Evolutionary conservation across 2,329 filamentous ascomycete species (phyloP), one percentile per base, ranked within the genome.

Genomic region (Atkinsonella hypoxylon): DNA sequence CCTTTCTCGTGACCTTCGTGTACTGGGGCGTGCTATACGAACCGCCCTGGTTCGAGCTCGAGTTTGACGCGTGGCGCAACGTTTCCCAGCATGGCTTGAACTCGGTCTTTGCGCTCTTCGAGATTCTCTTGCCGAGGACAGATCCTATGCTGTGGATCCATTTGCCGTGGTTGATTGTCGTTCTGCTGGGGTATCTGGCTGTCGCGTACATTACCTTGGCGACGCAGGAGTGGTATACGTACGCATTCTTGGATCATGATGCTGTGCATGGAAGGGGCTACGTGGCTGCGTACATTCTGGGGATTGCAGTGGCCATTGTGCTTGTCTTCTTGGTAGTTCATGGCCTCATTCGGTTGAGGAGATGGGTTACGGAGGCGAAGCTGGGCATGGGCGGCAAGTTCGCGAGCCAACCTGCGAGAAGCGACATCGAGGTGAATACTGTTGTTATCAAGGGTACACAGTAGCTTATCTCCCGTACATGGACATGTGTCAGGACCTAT

Each of bases 71-170:
- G 12, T 88, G 82, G 81, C 73, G 68, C 58, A 85, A 87, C 63
- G 70, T 87, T 57, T 86, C 83, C 40, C 76, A 87, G 65, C 89
- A 95, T 67, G 83, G 72, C 18, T 68, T 94, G 49, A 94, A 94
- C 70, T 76, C 78, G 45, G 63, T 74, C 48, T 89, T 87, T 63
- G 85, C 85, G 1, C 70, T 90, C n/a, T 77, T 89, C 59, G 87
- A 94, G 68, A 76, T 93, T 57, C 26, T 84, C 20, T 57, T 93
- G 34, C 74, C 87, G 2, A 75, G 86, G 39, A 86, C 83, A 3
- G 69, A 71, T 7, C 77, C 80, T 11, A 73, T 78, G 26, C 67
- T 61, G 8, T 82, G 78, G 68, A 66, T 85, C 20, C 82, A 89
- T 60, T 64, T 88, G n/a, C 65, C 78, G 13, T 82, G 79, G 61